These are phyloP conservation scores for Dryas drummondii DNA, from an alignment of 306 rosid genomes.

Conservation along the genomic window DNA sequence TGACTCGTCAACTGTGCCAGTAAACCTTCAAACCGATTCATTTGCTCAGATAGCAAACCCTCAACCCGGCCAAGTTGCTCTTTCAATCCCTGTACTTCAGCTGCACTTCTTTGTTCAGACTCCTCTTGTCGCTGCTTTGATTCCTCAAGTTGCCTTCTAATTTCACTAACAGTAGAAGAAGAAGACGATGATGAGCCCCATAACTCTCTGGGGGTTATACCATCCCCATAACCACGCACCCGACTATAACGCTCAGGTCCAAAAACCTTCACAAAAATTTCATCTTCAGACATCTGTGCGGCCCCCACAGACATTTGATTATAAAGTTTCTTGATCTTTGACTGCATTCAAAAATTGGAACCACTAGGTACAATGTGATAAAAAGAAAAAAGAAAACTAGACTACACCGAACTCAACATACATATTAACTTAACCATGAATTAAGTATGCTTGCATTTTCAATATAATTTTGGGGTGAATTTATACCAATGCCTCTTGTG, in stretches of 20 bases:
- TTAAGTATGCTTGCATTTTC: slow-evolving; percentile 3
- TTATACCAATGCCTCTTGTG: slow-evolving; percentile 14
- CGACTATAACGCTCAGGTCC: not conserved
- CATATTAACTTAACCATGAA: not conserved
- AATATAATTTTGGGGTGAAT: not conserved
- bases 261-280: slow-evolving; percentile 8
- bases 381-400: not conserved
- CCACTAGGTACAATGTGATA: not conserved
- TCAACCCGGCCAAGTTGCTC: slow-evolving; percentile 19
- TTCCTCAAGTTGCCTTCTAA: slow-evolving; percentile 6
- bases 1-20: not conserved
- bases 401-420: not conserved
- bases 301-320: not conserved
- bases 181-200: not conserved
- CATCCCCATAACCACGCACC: slow-evolving; percentile 10
- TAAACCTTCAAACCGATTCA: slow-evolving; percentile 16
- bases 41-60: slow-evolving; percentile 14
- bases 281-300: slow-evolving; percentile 1
- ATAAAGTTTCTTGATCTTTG: not conserved
- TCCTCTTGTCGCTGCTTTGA: slow-evolving; percentile 5
- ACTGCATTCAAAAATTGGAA: slow-evolving; percentile 4
- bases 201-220: not conserved
- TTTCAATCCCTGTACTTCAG: slow-evolving; percentile 11
- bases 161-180: slow-evolving; percentile 6
- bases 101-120: slow-evolving; percentile 10